Evolutionary conservation across 305 asterid species (phyloP).

Genomic region (Lippia alba): DNA sequence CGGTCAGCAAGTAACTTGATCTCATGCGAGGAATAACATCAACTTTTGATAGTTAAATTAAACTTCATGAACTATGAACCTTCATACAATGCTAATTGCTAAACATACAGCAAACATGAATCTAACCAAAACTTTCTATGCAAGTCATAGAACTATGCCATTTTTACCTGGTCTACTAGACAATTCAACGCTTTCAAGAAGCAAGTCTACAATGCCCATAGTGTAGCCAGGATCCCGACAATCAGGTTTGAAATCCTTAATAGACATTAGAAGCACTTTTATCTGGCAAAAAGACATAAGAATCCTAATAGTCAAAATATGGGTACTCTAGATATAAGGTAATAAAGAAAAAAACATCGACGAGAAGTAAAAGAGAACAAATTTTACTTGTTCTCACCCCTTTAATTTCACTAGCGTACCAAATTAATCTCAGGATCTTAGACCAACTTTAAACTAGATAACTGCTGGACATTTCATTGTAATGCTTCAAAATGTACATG

Average conservation of each 20-base stretch:
- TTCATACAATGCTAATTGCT: slow-evolving; percentile 1
- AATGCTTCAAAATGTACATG: neutral
- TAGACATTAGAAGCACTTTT: slow-evolving; percentile 67
- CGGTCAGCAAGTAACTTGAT: neutral
- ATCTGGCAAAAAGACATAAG: slow-evolving; percentile 46
- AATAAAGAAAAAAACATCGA: neutral
- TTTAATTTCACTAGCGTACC: neutral
- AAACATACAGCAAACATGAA: slow-evolving; percentile 11
- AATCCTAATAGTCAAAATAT: slow-evolving; percentile 12
- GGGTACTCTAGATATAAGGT: neutral
- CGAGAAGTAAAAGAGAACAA: neutral
- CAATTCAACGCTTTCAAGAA: slow-evolving; percentile 71
- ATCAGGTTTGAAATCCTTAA: slow-evolving; percentile 68
- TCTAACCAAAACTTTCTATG: slow-evolving; percentile 11
- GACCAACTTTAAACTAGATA: neutral
- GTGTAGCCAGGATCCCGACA: slow-evolving; percentile 74
- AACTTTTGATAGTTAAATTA: slow-evolving; percentile 10
- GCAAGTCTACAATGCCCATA: slow-evolving; percentile 76
- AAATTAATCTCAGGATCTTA: neutral
- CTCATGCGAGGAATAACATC: neutral
- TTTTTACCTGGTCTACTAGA: slow-evolving; percentile 65
- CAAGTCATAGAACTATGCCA: slow-evolving; percentile 22
- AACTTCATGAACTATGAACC: slow-evolving; percentile 16
- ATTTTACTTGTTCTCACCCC: neutral
- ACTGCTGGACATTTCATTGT: neutral